phyloP scores from a whole-genome alignment of 2,329 filamentous ascomycete species.

The Paecilomyces sp. region DNA sequence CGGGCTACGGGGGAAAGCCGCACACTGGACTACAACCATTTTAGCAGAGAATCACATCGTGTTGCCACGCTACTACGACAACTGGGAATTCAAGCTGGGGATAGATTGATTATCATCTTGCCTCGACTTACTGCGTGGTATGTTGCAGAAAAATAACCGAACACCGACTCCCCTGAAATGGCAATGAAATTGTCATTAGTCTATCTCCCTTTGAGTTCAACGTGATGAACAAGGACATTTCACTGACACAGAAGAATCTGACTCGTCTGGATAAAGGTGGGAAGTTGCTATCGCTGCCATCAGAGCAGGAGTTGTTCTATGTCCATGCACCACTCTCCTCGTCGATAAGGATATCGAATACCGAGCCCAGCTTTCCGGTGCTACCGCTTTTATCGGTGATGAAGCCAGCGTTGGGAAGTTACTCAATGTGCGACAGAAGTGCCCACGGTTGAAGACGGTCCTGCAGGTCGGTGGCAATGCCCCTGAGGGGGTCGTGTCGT shows the following conservation, averaged over 20 bases:
- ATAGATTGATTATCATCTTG: constrained; percentile 16
- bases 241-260: neutral
- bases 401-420: constrained; percentile 25
- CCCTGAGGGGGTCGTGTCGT: constrained; percentile 16
- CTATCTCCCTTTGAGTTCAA: neutral
- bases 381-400: constrained; percentile 33
- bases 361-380: constrained; percentile 23
- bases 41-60: constrained; percentile 28
- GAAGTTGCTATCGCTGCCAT: constrained; percentile 32
- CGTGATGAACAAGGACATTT: neutral
- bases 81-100: constrained; percentile 24
- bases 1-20: constrained; percentile 21
- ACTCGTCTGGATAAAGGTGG: constrained; percentile 21
- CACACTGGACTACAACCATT: constrained; percentile 28
- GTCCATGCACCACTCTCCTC: constrained; percentile 31
- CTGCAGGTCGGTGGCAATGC: constrained; percentile 21
- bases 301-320: constrained; percentile 28
- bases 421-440: constrained; percentile 20
- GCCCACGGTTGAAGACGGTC: constrained; percentile 24
- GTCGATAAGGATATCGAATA: constrained; percentile 35
- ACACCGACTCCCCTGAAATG: neutral
- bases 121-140: neutral
- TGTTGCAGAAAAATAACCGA: neutral
- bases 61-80: constrained; percentile 25
- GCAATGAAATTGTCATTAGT: neutral